These are phyloP conservation scores for Usnea hakonensis DNA, from an alignment of 495 filamentous ascomycete genomes.

Conservation along the genomic window DNA sequence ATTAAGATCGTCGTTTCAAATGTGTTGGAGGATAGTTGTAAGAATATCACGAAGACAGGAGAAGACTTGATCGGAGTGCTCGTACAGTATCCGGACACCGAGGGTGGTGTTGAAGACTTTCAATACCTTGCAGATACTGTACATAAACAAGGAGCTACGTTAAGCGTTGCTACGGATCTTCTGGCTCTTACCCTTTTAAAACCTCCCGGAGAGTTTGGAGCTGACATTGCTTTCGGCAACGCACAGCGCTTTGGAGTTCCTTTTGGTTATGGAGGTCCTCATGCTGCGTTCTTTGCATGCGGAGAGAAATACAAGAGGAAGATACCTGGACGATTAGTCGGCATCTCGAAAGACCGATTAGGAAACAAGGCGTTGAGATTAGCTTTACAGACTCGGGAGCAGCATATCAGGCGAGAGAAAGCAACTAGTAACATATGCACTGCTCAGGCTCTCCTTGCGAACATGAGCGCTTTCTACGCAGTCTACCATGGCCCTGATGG, in stretches of 20 bases:
- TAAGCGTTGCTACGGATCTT: constrained; percentile 88
- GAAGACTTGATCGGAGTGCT: constrained; percentile 85
- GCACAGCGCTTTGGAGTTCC: constrained; percentile 94
- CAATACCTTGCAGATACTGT: constrained; percentile 63
- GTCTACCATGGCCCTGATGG: constrained; percentile 90
- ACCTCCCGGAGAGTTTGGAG: constrained; percentile 91
- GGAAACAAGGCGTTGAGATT: constrained; percentile 80
- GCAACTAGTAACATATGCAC: constrained; percentile 99
- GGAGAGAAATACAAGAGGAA: constrained; percentile 90
- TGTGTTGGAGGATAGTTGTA: constrained; percentile 53
- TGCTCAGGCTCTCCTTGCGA: constrained; percentile 88
- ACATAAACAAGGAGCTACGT: constrained; percentile 70
- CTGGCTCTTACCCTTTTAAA: constrained; percentile 83
- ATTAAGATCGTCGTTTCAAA: constrained; percentile 71
- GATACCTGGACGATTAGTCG: constrained; percentile 88
- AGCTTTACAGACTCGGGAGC: constrained; percentile 89
- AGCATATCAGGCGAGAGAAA: constrained; percentile 96
- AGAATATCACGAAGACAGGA: constrained; percentile 62
- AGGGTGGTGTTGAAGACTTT: constrained; percentile 75
- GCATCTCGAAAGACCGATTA: constrained; percentile 85
- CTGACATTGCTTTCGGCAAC: constrained; percentile 94
- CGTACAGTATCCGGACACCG: constrained; percentile 90
- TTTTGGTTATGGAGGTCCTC: constrained; percentile 88
- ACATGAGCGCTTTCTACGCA: constrained; percentile 98
- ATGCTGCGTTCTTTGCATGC: constrained; percentile 95